Base-by-base conservation (phyloP, 108 stramenopile species). In the Nannochloropsis oceanica region DNA sequence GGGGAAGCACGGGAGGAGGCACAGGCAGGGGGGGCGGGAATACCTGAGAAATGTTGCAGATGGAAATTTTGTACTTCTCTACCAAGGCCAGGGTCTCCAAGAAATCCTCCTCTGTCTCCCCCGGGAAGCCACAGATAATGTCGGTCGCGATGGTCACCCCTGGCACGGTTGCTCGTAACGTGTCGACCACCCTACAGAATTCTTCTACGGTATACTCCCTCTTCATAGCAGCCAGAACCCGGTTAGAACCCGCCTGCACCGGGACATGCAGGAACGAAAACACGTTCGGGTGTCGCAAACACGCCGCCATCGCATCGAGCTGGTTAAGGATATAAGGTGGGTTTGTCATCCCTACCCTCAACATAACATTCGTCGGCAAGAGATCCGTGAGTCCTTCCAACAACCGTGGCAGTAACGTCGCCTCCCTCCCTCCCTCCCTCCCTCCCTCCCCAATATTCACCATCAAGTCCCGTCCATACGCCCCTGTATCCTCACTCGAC, bases 301-400 rank as follows among this genome's bases (percentile, higher is more conserved):
- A 42, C 22, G 18, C 43, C 8, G 79, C 84, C 9, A 91, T 82
- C 20, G 14, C 59, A 13, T 86, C 88, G 0, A 92, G 59, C 80
- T 90, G 90, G 43, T 84, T 86, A 7, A 92, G 87, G 42, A 92
- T 90, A 81, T 80, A 92, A 13, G 91, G 91, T 44, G 91, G 91
- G 83, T 92, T 92, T 27, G 90, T 92, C 91, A 92, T 92, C 42
- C 91, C 91, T 2, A 91, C 79, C 10, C 89, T 27, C 25, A 92
- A 50, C 89, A 91, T 91, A 25, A 84, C 83, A 18, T 86, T 80
- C 42, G 83, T 43, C 27, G 42, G 18, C 42, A 27, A 12, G 11
- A 43, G 13, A 14, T 34, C 42, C 42, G 82, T 34, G 25, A 27
- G 26, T 10, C 25, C 26, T 2, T 13, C 13, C 80, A 81, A 81